Base-by-base conservation (phyloP, 208 protist species). In the Leishmania gerbilli region DNA sequence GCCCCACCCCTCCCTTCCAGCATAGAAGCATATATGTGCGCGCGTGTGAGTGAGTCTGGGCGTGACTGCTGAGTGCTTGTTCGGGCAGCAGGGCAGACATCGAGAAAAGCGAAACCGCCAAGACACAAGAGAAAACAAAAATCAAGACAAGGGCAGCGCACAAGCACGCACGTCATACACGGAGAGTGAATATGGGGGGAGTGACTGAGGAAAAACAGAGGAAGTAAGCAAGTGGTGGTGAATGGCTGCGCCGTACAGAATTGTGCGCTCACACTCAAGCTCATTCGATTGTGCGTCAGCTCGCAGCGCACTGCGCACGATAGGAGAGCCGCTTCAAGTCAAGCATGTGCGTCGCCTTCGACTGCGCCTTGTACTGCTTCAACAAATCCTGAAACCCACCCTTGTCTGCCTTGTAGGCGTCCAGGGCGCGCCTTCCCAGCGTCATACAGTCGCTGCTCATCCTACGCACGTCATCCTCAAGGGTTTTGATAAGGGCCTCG, bases 321-420 rank as follows among this genome's bases (percentile, higher is more conserved):
- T 88, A 93, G 4, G 84, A 84, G 34, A 87, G 75, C 8, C 87
- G 87, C 77, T 97, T 97, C 40, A 97, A 69, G 64, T 95, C 91
- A 3, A 96, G 76, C 42, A 93, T 86, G 79, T 96, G 92, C 74
- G 89, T 91, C 71, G 87, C 75, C 74, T 93, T 94, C 0, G 89
- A 89, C 71, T 87, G 87, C 31, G 74, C 45, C 53, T 83, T 90
- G 84, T 90, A 97, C 55, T 91, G 82, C 62, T 89, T 85, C 51
- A 96, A 55, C 31, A 88, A 49, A 19, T 86, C 84, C 76, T 95
- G 88, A 82, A 96, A 97, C 0, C 21, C 72, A 40, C 85, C 75
- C 19, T 81, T 84, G 71, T 94, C 89, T 2, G 60, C 86, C 49
- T 71, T 72, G 84, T 89, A 92, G 58, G 81, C 74, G 71, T 81